Evolutionary conservation across 257 asterid genomes (phyloP).

Genomic region (Galeopsis tetrahit): DNA sequence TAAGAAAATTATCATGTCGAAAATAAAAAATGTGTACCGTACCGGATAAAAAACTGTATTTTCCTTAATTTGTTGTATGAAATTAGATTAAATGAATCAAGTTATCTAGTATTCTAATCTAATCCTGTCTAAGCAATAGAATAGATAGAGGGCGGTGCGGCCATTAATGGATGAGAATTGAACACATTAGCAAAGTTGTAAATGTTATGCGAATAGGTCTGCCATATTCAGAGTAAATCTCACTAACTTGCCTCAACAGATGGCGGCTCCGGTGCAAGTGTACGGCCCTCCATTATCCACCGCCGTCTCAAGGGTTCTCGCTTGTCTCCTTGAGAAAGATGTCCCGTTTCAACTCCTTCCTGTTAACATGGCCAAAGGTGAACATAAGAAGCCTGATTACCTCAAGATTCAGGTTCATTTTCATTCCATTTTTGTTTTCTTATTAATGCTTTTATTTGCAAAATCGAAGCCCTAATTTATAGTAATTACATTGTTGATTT

Average conservation of each 20-base stretch:
- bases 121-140: too few species aligned
- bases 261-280: conserved; percentile 78
- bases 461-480: not conserved
- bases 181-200: not conserved
- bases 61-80: too few species aligned
- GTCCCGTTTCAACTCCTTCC: conserved; percentile 71
- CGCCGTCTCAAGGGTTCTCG: conserved; percentile 76
- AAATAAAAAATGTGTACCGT: too few species aligned
- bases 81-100: too few species aligned
- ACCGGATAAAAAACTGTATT: too few species aligned
- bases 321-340: conserved; percentile 75
- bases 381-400: conserved; percentile 77
- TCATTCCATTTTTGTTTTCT: not conserved
- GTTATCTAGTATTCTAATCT: too few species aligned
- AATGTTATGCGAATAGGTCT: too few species aligned
- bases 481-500: conserved; percentile 24
- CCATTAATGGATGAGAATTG: not conserved
- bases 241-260: not conserved
- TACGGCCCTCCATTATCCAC: conserved; percentile 80
- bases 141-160: not conserved
- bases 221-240: too few species aligned
- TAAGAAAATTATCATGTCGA: too few species aligned
- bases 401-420: conserved; percentile 73
- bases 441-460: not conserved
- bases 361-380: conserved; percentile 73